These are phyloP conservation scores for Pseudozyma tsukubaensis DNA, from an alignment of 1,284 basidiomycete species.

Conservation along the genomic window DNA sequence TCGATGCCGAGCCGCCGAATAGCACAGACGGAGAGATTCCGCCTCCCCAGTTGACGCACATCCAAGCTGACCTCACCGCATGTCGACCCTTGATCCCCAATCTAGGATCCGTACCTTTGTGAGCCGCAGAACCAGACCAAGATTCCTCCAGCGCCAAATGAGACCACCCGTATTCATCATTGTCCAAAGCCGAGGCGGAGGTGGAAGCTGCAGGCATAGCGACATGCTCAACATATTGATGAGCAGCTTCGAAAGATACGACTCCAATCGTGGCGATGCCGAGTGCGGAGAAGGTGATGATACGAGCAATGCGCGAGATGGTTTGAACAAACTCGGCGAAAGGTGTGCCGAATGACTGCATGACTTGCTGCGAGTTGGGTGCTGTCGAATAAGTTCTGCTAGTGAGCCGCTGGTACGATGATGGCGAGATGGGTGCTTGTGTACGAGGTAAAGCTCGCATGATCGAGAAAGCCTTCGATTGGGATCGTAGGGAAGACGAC, in stretches of 20 bases:
- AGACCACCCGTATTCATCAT: slow-evolving; percentile 47
- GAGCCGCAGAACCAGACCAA: slow-evolving; percentile 32
- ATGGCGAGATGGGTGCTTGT: background rate
- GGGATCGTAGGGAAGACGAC: background rate
- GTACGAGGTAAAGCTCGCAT: background rate
- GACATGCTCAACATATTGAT: slow-evolving; percentile 65
- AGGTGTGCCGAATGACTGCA: slow-evolving; percentile 54
- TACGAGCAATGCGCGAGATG: slow-evolving; percentile 63
- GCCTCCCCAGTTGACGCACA: slow-evolving; percentile 62
- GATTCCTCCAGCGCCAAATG: slow-evolving; percentile 43
- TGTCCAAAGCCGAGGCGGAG: slow-evolving; percentile 2
- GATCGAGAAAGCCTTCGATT: slow-evolving; percentile 1
- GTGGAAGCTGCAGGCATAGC: slow-evolving; percentile 47
- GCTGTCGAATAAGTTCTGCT: slow-evolving; percentile 39
- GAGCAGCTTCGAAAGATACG: slow-evolving; percentile 58
- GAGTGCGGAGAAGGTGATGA: slow-evolving; percentile 56
- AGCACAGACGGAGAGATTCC: slow-evolving; percentile 60
- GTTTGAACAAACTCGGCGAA: slow-evolving; percentile 60
- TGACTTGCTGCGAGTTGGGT: slow-evolving; percentile 50
- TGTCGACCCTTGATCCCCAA: slow-evolving; percentile 63
- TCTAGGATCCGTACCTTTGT: slow-evolving; percentile 53
- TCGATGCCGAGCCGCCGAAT: slow-evolving; percentile 35
- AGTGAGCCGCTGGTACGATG: background rate
- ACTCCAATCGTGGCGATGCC: slow-evolving; percentile 46
- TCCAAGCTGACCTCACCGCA: slow-evolving; percentile 63